Base-by-base conservation (phyloP, 208 protist genomes). In the Endotrypanum monterogeii region DNA sequence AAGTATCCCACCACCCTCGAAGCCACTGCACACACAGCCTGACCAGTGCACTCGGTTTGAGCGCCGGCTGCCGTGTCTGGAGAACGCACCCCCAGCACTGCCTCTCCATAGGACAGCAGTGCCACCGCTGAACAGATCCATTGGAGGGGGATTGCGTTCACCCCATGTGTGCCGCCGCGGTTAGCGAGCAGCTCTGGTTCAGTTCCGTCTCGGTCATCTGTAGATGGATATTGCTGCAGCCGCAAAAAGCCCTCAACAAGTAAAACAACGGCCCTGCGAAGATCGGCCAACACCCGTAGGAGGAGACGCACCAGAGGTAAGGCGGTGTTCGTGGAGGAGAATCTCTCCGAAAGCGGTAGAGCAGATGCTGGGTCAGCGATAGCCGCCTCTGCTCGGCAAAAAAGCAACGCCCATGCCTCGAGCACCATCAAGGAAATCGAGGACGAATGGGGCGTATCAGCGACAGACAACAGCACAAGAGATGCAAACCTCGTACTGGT, bases 21-120 rank as follows among this genome's bases (percentile, higher is more conserved):
- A 41, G 55, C 68, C 51, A 16, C 28, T 11, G 67, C 52, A 18
- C 20, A 1, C 30, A 30, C 39, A 41, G 28, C 52, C 46, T 57
- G 50, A 39, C 35, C 35, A 1, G 11, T 25, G 30, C 32, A 28
- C 68, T 73, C 68, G 11, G 25, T 14, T 54, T 23, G 28, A 41
- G 66, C 32, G n/a, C 48, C 25, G 16, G 23, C 39, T 28, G 2
- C 46, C 7, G 16, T 30, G 30, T 32, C 0, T 39, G 46, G 30
- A 18, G 41, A 55, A 41, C 23, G 66, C n/a, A 80, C 0, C 25
- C 56, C 60, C 39, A 80, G 18, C 44, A 63, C 25, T 1, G 65
- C 57, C 52, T 80, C 70, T 30, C 76, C 76, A 56, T 80, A 76
- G 44, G 65, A 44, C 32, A 75, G 51, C 71, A 80, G 20, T 54